Base-by-base conservation (phyloP, 306 rosid species). In the Vigna unguiculata region DNA sequence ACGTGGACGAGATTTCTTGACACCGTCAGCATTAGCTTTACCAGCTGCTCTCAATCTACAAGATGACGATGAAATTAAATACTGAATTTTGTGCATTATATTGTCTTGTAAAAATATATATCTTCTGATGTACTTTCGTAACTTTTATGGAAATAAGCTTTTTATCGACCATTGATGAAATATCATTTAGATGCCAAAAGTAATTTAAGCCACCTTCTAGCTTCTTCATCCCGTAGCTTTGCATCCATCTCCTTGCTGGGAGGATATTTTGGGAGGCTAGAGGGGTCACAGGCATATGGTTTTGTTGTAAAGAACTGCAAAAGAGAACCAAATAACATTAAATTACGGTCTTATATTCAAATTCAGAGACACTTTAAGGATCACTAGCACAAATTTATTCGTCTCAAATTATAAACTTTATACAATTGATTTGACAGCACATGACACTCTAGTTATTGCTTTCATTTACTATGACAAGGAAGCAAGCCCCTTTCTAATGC, bases 241-340 rank as follows among this genome's bases (percentile, higher is more conserved):
- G 99, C 99, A 79, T 95, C 99, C 97, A 95, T 95, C 91, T 95
- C 99, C 87, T 95, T 95, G 84, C 97, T 89, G 79, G 99, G 99
- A 77, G 99, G 99, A 88, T 95, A 95, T 82, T 92, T 95, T 22
- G 99, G 99, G 75, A 95, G 97, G 87, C 97, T 95, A 28, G 99
- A 88, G 40, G 99, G 99, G 11, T 95, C 99, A 87, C 99, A 95
- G 30, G 99, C 97, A 82, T 95, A 89, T 11, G 98, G 98, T 80
- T 88, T 87, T 58, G 96, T 91, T 12, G 90, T 92, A 85, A 95
- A 95, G 74, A 92, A 95, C 99, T 92, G 87, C 88, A 85, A 82
- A 86, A 75, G 71, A 75, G 55, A 80, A 82, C 43, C 65, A 52
- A 81, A 59, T n/a, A 20, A 69, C 48, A 72, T 84, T 32, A 73